phyloP scores from a whole-genome alignment of 164 flowering plant genomes.

The Macadamia tetraphylla region DNA sequence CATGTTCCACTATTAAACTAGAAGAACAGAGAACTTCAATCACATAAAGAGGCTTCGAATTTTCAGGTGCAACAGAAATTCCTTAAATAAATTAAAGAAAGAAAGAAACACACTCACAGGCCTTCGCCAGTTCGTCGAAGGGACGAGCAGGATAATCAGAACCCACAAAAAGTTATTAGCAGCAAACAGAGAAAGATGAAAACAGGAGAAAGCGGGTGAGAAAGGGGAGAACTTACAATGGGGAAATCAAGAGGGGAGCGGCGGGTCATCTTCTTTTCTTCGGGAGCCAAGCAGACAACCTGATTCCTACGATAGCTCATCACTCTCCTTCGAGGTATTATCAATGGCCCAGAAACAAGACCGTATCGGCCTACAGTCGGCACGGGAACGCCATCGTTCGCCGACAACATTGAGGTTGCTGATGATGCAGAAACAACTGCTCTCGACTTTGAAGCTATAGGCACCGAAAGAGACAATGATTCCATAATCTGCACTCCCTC shows the following conservation, averaged over 20 bases:
- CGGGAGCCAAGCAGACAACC: constrained; percentile 74
- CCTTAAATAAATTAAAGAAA: no score
- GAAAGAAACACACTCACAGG: no score
- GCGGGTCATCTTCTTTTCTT: constrained; percentile 73
- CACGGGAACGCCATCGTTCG: neutral
- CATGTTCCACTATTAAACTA: no score
- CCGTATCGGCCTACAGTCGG: neutral
- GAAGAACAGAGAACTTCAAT: no score
- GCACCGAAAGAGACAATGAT: neutral
- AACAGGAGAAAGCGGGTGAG: no score
- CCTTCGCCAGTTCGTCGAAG: no score
- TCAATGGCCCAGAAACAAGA: neutral
- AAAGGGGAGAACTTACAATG: constrained; percentile 28
- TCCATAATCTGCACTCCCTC: neutral
- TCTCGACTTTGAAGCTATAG: neutral
- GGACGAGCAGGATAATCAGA: no score
- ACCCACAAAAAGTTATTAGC: no score
- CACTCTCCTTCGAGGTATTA: neutral
- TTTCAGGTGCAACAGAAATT: no score
- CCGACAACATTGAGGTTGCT: neutral
- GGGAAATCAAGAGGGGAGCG: constrained; percentile 84
- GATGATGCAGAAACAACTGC: neutral
- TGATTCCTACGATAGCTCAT: constrained; percentile 9
- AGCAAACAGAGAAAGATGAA: no score
- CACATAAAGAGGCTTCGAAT: no score